Evolutionary conservation across 1,284 basidiomycete species (phyloP), one percentile per base, ranked within the genome.

Genomic region (Ganoderma sinense): DNA sequence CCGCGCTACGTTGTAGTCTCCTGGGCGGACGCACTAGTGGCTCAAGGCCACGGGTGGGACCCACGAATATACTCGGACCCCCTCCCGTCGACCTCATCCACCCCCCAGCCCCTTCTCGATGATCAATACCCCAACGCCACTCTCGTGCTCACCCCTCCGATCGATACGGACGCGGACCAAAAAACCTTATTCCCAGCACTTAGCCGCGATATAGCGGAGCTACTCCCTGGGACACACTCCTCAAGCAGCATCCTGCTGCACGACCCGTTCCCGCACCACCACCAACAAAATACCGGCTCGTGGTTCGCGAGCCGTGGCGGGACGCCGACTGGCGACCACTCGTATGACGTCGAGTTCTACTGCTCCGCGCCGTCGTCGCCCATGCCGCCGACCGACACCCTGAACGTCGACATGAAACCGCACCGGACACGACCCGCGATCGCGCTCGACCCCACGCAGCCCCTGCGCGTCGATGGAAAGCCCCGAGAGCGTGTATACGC

Each of bases 391-490:
- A 33, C 55, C 41, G 23, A 51, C 23, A 26, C 48, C 48, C 23
- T 40, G 36, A n/a, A 10, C 7, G n/a, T 13, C 5, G 39, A 61
- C 36, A 31, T 16, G 59, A n/a, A 39, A 13, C 39, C 10, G 20
- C 59, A 39, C 4, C 39, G 59, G 13, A 41, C 59, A 23, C 59
- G 59, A 4, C 59, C 59, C n/a, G 39, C 39, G 36, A 61, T 61
- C 33, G 59, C 59, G 36, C 39, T 61, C n/a, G 59, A 61, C 59
- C 59, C 59, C 14, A 41, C 59, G 39, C 59, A 61, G 59, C 59
- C 59, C 39, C 26, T 41, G 39, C 59, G 59, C 55, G 64, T 61
- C 13, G 59, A 61, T 40, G 59, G 59, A 4, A 61, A 61, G 59
- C 59, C 59, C 7, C 39, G 59, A 11, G 59, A 61, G 23, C 59